These are phyloP conservation scores for Chenopodium berlandieri DNA, from an alignment of 148 eudicot species.

Conservation along the genomic window DNA sequence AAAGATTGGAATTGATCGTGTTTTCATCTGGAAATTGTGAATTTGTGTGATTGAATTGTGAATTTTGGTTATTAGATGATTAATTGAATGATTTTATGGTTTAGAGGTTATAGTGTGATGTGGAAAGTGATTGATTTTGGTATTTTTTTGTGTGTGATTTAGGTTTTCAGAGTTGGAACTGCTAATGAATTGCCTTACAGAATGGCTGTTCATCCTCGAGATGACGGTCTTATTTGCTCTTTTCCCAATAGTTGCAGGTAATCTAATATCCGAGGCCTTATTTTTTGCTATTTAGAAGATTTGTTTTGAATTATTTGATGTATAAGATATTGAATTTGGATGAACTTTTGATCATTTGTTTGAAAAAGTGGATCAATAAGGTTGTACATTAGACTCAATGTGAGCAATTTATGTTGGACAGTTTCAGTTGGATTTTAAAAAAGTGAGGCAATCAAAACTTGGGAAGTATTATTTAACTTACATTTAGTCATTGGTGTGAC, in stretches of 20 bases:
- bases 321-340: too few relatives aligned
- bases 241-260: slow-evolving; percentile 76
- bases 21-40: not conserved
- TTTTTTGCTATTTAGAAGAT: not conserved
- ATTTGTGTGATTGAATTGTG: not conserved
- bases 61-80: not conserved
- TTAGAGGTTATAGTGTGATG: not conserved
- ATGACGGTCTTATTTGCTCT: slow-evolving; percentile 77
- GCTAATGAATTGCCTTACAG: slow-evolving; percentile 82
- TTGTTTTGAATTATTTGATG: too few relatives aligned
- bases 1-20: too few relatives aligned
- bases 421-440: not conserved
- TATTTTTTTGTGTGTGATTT: slow-evolving; percentile 8
- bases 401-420: not conserved
- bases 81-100: too few relatives aligned
- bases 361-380: not conserved
- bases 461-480: not conserved
- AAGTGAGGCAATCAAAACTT: not conserved
- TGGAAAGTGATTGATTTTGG: not conserved
- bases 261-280: not conserved
- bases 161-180: slow-evolving; percentile 63
- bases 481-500: not conserved
- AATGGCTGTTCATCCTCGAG: slow-evolving; percentile 89
- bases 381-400: not conserved
- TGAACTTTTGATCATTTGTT: not conserved